Percentiles rank a stretch among this genome's conserved stretches.
These are phyloP conservation scores for Panellus pusillus DNA, from an alignment of 768 basidiomycete species.

Conservation along the genomic window DNA sequence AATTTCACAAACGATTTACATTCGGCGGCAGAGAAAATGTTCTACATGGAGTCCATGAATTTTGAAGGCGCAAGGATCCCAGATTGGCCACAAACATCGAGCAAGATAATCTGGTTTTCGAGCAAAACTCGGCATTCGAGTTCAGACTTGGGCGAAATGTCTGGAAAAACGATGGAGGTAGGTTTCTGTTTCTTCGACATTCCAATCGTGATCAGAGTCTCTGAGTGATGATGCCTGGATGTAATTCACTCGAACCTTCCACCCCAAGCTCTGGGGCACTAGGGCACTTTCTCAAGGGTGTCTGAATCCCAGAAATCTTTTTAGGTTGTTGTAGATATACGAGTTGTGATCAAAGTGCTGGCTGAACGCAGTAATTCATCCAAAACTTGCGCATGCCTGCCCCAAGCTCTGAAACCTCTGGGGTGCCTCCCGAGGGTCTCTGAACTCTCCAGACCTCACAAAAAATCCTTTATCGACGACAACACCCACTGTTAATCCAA, in stretches of 20 bases:
- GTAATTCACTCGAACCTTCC: too few relatives aligned
- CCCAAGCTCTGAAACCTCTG: too few relatives aligned
- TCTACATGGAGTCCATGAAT: constrained; percentile 35
- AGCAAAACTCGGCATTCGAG: constrained; percentile 49
- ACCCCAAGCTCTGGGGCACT: background rate
- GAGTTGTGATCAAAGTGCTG: too few relatives aligned
- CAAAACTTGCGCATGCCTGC: too few relatives aligned
- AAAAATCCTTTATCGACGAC: too few relatives aligned
- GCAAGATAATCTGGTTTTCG: constrained; percentile 63
- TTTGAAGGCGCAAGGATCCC: background rate
- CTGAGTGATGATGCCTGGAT: background rate
- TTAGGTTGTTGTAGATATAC: too few relatives aligned
- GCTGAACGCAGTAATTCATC: too few relatives aligned
- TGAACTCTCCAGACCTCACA: background rate
- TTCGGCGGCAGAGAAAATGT: constrained; percentile 57
- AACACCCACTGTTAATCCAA: too few relatives aligned
- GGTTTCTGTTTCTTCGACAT: background rate
- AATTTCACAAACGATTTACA: constrained; percentile 61
- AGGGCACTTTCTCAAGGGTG: background rate
- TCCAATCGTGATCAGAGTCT: background rate
- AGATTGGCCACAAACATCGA: constrained; percentile 44
- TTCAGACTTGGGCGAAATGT: constrained; percentile 42
- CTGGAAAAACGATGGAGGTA: constrained; percentile 38
- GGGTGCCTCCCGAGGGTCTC: background rate
- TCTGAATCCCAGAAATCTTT: too few relatives aligned